Evolutionary conservation across 176 grass and related monocot species (phyloP).

Genomic region (Ensete glaucum): DNA sequence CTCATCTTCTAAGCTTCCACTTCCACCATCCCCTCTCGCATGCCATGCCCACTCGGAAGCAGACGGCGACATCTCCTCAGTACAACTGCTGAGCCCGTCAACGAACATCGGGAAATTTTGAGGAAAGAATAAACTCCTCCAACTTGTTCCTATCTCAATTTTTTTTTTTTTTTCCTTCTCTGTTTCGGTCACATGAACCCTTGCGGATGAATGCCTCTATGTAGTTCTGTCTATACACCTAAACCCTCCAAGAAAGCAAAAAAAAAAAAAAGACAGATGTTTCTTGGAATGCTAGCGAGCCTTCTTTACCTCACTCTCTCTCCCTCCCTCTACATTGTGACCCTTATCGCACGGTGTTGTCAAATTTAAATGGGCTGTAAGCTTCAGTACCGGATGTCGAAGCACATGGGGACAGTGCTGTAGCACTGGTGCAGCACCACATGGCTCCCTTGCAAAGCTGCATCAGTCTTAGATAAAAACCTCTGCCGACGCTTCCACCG

Average conservation of each 20-base stretch:
- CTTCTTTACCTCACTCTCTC: neutral
- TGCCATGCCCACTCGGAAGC: conserved; percentile 1
- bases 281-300: neutral
- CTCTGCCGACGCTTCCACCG: too few relatives aligned
- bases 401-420: too few relatives aligned
- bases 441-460: too few relatives aligned
- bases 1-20: neutral
- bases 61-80: neutral
- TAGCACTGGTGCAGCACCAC: too few relatives aligned
- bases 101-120: neutral
- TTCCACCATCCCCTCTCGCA: neutral
- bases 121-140: neutral
- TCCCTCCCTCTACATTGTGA: too few relatives aligned
- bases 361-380: too few relatives aligned
- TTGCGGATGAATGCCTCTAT: conserved; percentile 5
- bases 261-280: neutral
- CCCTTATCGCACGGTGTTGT: too few relatives aligned
- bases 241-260: neutral
- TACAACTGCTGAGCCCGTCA: neutral
- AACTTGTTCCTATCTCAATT: neutral
- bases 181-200: neutral
- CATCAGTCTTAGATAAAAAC: too few relatives aligned
- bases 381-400: too few relatives aligned
- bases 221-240: neutral
- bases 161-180: neutral